Evolutionary conservation across 2,329 filamentous ascomycete species (phyloP), one percentile per base, ranked within the genome.

Genomic region (Domatiomyces catenatus): DNA sequence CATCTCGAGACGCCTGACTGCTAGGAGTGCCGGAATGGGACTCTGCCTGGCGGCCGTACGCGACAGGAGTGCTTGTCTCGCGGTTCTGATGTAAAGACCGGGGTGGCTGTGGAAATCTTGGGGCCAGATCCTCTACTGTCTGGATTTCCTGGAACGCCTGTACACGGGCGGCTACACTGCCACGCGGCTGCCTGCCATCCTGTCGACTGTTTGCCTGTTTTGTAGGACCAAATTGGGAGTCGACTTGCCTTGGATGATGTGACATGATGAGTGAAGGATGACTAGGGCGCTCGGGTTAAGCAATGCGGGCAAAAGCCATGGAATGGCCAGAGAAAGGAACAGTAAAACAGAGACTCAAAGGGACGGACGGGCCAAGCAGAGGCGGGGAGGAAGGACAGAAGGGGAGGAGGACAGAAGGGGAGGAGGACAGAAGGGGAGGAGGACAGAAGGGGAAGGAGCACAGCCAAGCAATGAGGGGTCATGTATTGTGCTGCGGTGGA

Each of bases 161-260:
- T 39, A 59, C 52, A n/a, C 58, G 54, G 28, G 51, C 53, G 39
- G 58, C 54, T 8, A 59, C 59, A 26, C 55, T 58, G 48, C 57
- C 56, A 52, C 46, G 44, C n/a, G n/a, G n/a, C 46, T 52, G 56
- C 42, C 49, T 42, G 18, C 8, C 15, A 20, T 48, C 46, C 52
- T 57, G 39, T 20, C 7, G 24, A 36, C 36, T 19, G 6, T 42
- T 52, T 45, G 54, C 51, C 45, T 45, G 18, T 22, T 22, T 22
- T 43, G 42, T 22, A 17, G 20, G 44, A 20, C 32, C 5, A 19
- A 20, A 39, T 18, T 10, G 39, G 15, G 22, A 20, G 19, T 45
- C n/a, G 10, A 43, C 50, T 42, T 44, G 20, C 46, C 24, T 48
- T 18, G 48, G 18, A 46, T 24, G 20, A n/a, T 39, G 24, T n/a